These are phyloP conservation scores for Crithidia mellificae DNA, from an alignment of 208 protist species.

Conservation along the genomic window DNA sequence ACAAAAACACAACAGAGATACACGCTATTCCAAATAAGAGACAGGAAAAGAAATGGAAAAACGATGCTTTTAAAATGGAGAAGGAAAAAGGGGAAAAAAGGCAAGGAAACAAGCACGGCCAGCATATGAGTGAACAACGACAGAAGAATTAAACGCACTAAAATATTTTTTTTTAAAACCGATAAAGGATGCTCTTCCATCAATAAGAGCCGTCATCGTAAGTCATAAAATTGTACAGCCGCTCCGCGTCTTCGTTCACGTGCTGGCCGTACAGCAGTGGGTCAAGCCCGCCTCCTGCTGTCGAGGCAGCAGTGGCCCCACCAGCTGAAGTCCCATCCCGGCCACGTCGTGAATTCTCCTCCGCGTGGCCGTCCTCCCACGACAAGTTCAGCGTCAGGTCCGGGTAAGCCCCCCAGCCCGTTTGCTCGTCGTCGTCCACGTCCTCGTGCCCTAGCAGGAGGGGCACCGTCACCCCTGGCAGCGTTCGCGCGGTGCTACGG, in stretches of 20 bases:
- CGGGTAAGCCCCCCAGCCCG: slow-evolving; percentile 22
- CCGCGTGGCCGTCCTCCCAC: background rate
- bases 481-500: slow-evolving; percentile 14
- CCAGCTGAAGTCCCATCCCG: background rate
- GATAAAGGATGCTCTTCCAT: background rate
- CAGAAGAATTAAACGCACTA: too few relatives aligned
- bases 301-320: background rate
- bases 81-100: too few relatives aligned
- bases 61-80: too few relatives aligned
- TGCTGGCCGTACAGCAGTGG: slow-evolving; percentile 15
- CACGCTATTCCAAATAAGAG: background rate
- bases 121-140: too few relatives aligned
- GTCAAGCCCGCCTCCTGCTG: background rate
- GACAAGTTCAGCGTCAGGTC: slow-evolving; percentile 22
- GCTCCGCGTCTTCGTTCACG: slow-evolving; percentile 9
- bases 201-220: slow-evolving; percentile 21
- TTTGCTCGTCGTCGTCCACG: slow-evolving; percentile 21
- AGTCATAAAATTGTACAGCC: slow-evolving; percentile 24
- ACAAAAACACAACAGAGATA: background rate
- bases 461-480: slow-evolving; percentile 8
- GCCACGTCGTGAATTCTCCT: background rate
- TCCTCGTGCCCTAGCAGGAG: slow-evolving; percentile 1
- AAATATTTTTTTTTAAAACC: too few relatives aligned
- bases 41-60: background rate
- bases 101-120: too few relatives aligned